Evolutionary conservation across 192 early-diverging fungal genomes (phyloP).

Genomic region (Coemansia sp.): DNA sequence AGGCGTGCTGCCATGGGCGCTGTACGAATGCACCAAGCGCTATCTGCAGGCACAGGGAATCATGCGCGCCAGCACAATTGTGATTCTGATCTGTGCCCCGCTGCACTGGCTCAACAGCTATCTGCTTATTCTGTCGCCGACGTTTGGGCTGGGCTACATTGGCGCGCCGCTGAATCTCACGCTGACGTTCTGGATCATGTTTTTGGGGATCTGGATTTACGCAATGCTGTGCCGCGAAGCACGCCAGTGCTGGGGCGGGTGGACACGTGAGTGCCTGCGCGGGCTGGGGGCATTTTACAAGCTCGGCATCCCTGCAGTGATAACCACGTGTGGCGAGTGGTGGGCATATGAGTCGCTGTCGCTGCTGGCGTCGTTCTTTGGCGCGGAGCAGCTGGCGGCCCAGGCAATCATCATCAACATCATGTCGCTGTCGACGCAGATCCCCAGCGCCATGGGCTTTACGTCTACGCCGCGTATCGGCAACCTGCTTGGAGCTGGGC

Average conservation of each 20-base stretch:
- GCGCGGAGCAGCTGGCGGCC: constrained; percentile 69
- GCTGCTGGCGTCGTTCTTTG: constrained; percentile 74
- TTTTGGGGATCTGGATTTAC: constrained; percentile 67
- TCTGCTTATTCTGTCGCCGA: constrained; percentile 67
- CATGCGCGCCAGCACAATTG: constrained; percentile 77
- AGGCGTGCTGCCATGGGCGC: constrained; percentile 74
- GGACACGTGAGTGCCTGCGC: constrained; percentile 64
- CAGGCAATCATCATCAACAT: constrained; percentile 71
- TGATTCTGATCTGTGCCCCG: constrained; percentile 68
- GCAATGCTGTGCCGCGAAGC: constrained; percentile 57
- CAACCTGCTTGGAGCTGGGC: constrained; percentile 64
- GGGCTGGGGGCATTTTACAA: constrained; percentile 60
- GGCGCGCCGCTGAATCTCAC: constrained; percentile 78
- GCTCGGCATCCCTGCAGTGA: constrained; percentile 74
- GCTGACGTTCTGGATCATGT: constrained; percentile 72
- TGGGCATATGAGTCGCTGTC: constrained; percentile 73
- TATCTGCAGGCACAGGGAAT: constrained; percentile 81
- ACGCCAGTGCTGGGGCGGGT: constrained; percentile 77
- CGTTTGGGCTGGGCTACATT: constrained; percentile 66
- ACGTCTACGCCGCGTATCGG: constrained; percentile 78
- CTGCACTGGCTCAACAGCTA: constrained; percentile 78
- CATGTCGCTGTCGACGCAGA: constrained; percentile 67
- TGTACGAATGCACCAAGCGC: constrained; percentile 78
- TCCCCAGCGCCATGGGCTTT: constrained; percentile 75
- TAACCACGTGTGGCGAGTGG: constrained; percentile 84